These are phyloP conservation scores for Leccinum uliginosum DNA, from an alignment of 768 basidiomycete genomes.

Conservation along the genomic window DNA sequence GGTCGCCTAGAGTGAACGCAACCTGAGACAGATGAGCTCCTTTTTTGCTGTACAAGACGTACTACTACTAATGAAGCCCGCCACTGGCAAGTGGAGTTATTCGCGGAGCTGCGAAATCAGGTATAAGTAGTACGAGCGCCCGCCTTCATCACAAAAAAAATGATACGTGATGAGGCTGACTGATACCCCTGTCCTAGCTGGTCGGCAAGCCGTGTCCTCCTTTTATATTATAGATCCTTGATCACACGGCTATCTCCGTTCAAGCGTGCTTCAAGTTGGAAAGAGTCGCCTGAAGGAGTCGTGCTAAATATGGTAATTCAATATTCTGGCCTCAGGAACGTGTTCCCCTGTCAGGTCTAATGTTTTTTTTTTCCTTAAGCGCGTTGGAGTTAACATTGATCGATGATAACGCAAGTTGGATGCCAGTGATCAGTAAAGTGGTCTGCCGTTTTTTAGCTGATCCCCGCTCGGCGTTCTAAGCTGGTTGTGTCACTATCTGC, in stretches of 20 bases:
- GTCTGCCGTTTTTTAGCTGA: background rate
- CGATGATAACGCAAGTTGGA: background rate
- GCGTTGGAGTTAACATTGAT: background rate
- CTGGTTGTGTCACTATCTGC: background rate
- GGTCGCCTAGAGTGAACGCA: too few species aligned
- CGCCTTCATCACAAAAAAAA: background rate
- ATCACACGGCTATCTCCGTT: background rate
- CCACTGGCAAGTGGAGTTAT: too few species aligned
- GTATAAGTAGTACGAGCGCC: background rate
- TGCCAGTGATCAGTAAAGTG: too few species aligned
- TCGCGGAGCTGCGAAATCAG: background rate
- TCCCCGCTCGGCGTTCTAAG: background rate
- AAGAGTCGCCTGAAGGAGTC: too few species aligned
- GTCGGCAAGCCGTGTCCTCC: background rate
- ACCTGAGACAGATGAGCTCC: background rate
- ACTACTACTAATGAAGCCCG: background rate
- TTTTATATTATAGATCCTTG: background rate
- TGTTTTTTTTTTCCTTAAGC: background rate
- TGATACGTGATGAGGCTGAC: background rate
- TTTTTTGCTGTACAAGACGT: background rate
- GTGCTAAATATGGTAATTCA: background rate
- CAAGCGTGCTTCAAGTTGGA: background rate
- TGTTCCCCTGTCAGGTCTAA: background rate
- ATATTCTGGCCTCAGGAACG: background rate
- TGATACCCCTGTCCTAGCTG: background rate